Evolutionary conservation across 805 yeast species (phyloP), one percentile per base, ranked within the genome.

Genomic region (Zygosaccharomyces rouxii): DNA sequence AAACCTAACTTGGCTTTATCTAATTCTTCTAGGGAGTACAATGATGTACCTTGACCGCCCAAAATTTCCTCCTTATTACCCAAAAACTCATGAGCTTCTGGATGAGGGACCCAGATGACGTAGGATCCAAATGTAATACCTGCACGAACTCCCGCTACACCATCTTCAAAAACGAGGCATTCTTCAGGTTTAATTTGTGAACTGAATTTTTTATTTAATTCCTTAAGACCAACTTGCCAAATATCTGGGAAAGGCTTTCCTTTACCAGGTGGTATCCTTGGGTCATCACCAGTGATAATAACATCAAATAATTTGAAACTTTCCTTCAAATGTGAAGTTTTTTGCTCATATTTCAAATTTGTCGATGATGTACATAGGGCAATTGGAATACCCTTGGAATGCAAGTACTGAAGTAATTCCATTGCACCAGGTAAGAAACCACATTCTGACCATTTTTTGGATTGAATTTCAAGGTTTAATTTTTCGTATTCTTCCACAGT

Each of bases 231-330:
- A 3, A 82, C 75, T 54, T 79, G 79, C 95, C 96, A 94, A 54
- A 94, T 89, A 64, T 90, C 95, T 2, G 99, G 99, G 50, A 74
- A 73, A 11, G 99, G 99, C 65, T 94, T 94, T 5, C 99, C 98
- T 53, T 83, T 77, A 3, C 97, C 98, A 13, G 71, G 73, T 1
- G 92, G 86, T 49, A 94, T 80, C 38, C 95, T 77, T 30, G 79
- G 71, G 62, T 94, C 94, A 70, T 94, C 99, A 5, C 98, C 98
- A 1, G 92, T 84, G 30, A 92, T 85, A 18, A 86, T 73, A 54
- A 83, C 86, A 41, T 78, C 79, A 60, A 94, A 94, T 28, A 76
- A 62, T 2, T 76, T 75, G 56, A 88, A 86, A 1, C 82, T 80
- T n/a, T 77, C 68, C 19, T 70, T 66, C 42, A 89, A 72, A 62